phyloP scores from a whole-genome alignment of 2,329 filamentous ascomycete genomes.

The Botryotinia narcissicola region DNA sequence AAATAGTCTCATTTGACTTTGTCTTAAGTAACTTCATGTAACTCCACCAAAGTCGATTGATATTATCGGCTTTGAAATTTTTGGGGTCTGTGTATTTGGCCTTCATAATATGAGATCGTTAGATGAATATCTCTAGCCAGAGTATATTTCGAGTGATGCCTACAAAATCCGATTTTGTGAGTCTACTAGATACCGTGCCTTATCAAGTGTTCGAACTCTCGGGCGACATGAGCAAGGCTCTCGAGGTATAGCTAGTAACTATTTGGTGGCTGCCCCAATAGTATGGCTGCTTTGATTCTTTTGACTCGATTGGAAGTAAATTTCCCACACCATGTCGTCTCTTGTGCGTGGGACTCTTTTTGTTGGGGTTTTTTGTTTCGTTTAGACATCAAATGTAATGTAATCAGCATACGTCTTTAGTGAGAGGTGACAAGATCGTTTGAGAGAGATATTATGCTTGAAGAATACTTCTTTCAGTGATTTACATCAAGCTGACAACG shows the following conservation, averaged over 20 bases:
- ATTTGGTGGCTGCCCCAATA: background rate
- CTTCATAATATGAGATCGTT: rapidly evolving
- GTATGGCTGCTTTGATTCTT: rapidly evolving
- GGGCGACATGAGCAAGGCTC: background rate
- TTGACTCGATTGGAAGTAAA: rapidly evolving
- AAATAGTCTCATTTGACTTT: background rate
- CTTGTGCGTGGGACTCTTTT: background rate
- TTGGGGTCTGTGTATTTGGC: background rate
- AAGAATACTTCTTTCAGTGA: background rate
- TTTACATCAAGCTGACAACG: too few species aligned
- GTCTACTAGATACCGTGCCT: too few species aligned
- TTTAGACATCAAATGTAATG: background rate
- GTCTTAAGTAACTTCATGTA: rapidly evolving
- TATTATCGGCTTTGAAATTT: background rate
- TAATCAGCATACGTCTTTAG: rapidly evolving
- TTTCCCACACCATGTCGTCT: rapidly evolving
- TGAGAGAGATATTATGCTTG: background rate
- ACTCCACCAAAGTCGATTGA: rapidly evolving
- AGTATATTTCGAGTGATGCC: too few species aligned
- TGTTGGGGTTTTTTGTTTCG: background rate
- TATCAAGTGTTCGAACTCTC: background rate
- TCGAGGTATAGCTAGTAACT: background rate
- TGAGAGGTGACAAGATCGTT: background rate
- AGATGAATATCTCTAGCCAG: background rate
- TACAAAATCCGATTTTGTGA: too few species aligned